Conservation (phyloP, 345 rosid genomes). For the Murraya koenigii region DNA sequence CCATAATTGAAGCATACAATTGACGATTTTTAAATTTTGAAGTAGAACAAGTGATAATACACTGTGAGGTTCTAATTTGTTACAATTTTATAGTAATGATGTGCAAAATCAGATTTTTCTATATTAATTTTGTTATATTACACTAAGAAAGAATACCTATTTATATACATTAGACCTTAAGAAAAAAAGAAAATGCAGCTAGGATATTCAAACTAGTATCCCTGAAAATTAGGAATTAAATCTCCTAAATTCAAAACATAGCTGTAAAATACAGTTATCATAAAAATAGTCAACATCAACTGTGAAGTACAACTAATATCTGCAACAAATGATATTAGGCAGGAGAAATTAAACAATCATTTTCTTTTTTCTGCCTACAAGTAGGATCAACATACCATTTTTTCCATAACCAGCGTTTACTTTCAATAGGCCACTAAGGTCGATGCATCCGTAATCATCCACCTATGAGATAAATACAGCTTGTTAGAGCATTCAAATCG, state of each 20-base stretch:
- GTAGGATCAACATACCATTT: slow-evolving; percentile 32
- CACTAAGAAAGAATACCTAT: too few relatives aligned
- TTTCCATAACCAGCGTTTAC: slow-evolving; percentile 59
- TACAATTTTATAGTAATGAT: neutral
- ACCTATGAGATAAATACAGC: slow-evolving; percentile 34
- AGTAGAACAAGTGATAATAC: neutral
- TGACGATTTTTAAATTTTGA: neutral
- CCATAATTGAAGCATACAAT: neutral
- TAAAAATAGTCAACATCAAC: too few relatives aligned
- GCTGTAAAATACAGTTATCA: too few relatives aligned
- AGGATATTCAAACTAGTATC: too few relatives aligned
- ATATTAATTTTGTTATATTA: too few relatives aligned
- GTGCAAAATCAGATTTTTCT: too few relatives aligned
- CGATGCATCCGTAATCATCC: slow-evolving; percentile 49
- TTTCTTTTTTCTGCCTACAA: neutral
- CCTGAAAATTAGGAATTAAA: too few relatives aligned
- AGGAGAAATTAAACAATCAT: neutral
- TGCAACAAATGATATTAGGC: too few relatives aligned
- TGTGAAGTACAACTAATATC: too few relatives aligned
- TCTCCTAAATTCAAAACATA: too few relatives aligned
- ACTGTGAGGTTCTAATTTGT: neutral
- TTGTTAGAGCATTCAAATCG: neutral
- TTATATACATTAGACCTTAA: too few relatives aligned
- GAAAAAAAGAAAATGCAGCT: too few relatives aligned
- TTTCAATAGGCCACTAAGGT: slow-evolving; percentile 56